A percentile compares a stretch with the other conserved stretches of the same genome.
phyloP scores from a whole-genome alignment of 2,329 filamentous ascomycete genomes.

The Chrysoporthe deuterocubensis region DNA sequence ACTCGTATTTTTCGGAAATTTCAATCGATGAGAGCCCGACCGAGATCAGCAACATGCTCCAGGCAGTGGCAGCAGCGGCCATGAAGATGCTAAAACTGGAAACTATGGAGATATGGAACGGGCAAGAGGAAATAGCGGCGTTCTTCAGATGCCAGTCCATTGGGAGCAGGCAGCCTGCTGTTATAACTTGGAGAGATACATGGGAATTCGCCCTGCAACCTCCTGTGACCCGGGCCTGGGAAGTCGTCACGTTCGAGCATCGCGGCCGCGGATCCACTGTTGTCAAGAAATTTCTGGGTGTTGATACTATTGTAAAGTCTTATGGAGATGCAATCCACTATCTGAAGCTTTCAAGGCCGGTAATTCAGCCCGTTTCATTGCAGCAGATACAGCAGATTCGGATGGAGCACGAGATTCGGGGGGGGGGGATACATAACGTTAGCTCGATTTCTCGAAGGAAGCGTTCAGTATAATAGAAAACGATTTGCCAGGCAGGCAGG shows the following conservation, averaged over 20 bases:
- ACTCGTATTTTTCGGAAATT: constrained; percentile 38
- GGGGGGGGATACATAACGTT: constrained; percentile 29
- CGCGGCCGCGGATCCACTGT: constrained; percentile 29
- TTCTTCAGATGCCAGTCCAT: constrained; percentile 38
- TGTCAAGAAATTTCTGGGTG: constrained; percentile 33
- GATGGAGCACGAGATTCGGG: constrained; percentile 35
- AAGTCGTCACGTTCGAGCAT: constrained; percentile 34
- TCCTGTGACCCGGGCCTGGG: constrained; percentile 35
- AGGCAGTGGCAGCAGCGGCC: constrained; percentile 34
- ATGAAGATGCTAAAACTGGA: constrained; percentile 39
- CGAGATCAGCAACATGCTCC: constrained; percentile 33
- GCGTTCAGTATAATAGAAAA: too few relatives aligned
- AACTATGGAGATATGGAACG: constrained; percentile 43
- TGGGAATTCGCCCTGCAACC: constrained; percentile 36
- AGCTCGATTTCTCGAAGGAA: not conserved
- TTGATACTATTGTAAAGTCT: constrained; percentile 34
- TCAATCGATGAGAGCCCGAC: constrained; percentile 35
- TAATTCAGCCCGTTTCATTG: constrained; percentile 40
- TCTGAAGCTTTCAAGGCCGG: constrained; percentile 36
- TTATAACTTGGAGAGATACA: constrained; percentile 37
- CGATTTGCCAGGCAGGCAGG: too few relatives aligned
- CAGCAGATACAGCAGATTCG: constrained; percentile 42
- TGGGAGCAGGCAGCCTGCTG: constrained; percentile 26
- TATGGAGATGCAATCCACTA: constrained; percentile 39
- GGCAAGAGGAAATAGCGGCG: constrained; percentile 36